Evolutionary conservation across 2,329 filamentous ascomycete genomes (phyloP), one percentile per base, ranked within the genome.

Genomic region (Ustulina deusta): DNA sequence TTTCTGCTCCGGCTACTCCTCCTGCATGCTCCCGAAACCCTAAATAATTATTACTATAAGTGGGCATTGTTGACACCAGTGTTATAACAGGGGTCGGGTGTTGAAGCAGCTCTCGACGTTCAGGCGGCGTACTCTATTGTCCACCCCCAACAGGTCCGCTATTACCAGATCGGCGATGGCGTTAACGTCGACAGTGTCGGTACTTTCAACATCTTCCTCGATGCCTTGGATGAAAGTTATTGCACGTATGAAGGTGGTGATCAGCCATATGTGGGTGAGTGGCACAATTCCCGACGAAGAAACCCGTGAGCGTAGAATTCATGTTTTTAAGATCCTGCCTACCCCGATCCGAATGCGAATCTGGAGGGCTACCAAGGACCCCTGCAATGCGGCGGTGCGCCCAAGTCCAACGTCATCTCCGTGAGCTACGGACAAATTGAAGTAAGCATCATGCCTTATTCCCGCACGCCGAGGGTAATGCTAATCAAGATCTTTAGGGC

Each of bases 351-450:
- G 0, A 75, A 71, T 20, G 73, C 79, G 56, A 82, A 83, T 67
- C 74, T 71, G 6, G 68, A 76, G 65, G 70, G 70, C 15, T 83
- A 81, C 66, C 65, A 69, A 56, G 70, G 71, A 1, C 60, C 69
- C 1, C 58, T 75, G 3, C 66, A 72, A 10, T 75, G 73, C 36
- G 73, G 73, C 11, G 70, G 69, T 46, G 70, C 77, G 13, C 65
- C 65, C 4, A 74, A 83, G 6, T 83, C 86, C 3, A 86, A 87
- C 64, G 85, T 87, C 63, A 84, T 88, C 65, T 84, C 81, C 25
- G 85, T 85, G 32, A 86, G 83, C 11, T 89, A 89, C 74, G 82
- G 80, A 13, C 83, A 84, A 70, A 83, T 84, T 69, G 86, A 88
- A 77, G 81, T 72, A 69, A 59, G 70, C 13, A 51, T 40, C 34